These are phyloP conservation scores for Akanthomyces muscarius DNA, from an alignment of 2,329 filamentous ascomycete genomes.

Conservation along the genomic window DNA sequence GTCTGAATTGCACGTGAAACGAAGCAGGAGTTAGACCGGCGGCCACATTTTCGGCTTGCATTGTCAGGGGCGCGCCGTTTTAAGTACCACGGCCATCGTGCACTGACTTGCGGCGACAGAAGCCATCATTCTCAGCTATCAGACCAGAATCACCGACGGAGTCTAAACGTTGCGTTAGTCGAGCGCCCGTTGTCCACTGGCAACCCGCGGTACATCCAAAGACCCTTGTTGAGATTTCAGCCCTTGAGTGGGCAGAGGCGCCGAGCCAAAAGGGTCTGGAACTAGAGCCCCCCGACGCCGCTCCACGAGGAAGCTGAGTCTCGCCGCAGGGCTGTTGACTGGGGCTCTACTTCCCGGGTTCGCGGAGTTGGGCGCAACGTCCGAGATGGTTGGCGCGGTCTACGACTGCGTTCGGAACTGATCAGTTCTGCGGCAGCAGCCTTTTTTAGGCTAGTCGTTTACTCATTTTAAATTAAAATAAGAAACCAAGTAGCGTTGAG, in stretches of 20 bases:
- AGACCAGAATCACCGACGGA: background rate
- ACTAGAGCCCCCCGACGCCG: background rate
- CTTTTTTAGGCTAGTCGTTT: background rate
- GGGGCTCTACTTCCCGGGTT: background rate
- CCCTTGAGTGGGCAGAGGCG: constrained; percentile 1
- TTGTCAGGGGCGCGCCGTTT: background rate
- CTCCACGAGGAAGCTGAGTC: background rate
- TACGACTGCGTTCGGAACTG: background rate
- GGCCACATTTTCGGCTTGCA: background rate
- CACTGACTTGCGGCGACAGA: background rate
- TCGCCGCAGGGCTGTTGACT: background rate
- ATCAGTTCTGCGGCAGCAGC: too few species aligned
- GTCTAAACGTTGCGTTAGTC: background rate
- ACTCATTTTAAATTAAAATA: background rate
- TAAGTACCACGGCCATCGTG: background rate
- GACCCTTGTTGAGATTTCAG: constrained; percentile 1
- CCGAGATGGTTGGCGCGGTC: constrained; percentile 1
- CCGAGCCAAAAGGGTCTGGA: background rate
- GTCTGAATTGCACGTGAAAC: background rate
- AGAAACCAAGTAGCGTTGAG: background rate
- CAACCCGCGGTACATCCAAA: background rate
- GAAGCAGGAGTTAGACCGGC: background rate
- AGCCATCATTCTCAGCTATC: constrained; percentile 2
- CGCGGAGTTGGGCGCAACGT: background rate
- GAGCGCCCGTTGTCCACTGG: background rate